These are phyloP conservation scores for Sordaria brevicollis DNA, from an alignment of 495 filamentous ascomycete species.

Conservation along the genomic window DNA sequence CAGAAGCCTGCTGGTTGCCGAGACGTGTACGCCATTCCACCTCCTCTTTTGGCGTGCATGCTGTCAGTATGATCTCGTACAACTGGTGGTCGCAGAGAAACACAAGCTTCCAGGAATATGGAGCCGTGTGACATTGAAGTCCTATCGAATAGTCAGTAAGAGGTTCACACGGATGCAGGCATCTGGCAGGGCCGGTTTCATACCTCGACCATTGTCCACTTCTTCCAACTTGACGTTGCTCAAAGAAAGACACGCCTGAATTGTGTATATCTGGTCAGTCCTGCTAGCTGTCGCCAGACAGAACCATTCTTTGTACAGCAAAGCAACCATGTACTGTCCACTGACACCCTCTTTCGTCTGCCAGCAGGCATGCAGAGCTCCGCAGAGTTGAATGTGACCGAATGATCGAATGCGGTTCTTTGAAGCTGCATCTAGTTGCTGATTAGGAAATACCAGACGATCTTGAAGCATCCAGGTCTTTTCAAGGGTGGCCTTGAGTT, in stretches of 20 bases:
- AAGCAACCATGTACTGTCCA: slow-evolving; percentile 77
- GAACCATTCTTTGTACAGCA: slow-evolving; percentile 75
- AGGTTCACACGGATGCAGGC: background rate
- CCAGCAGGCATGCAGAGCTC: slow-evolving; percentile 78
- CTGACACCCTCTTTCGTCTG: slow-evolving; percentile 52
- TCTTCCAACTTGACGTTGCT: slow-evolving; percentile 63
- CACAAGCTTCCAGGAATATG: slow-evolving; percentile 87
- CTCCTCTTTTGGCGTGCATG: slow-evolving; percentile 76
- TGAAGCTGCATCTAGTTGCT: slow-evolving; percentile 37
- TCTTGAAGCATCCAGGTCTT: slow-evolving; percentile 73
- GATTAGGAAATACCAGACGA: slow-evolving; percentile 59
- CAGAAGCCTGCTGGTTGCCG: slow-evolving; percentile 26
- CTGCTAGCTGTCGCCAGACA: slow-evolving; percentile 61
- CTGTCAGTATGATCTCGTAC: slow-evolving; percentile 80
- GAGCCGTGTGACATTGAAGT: slow-evolving; percentile 72
- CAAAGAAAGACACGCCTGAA: slow-evolving; percentile 66
- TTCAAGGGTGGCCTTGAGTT: slow-evolving; percentile 49
- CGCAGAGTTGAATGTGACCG: slow-evolving; percentile 76
- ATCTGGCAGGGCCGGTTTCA: slow-evolving; percentile 2
- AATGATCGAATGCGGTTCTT: slow-evolving; percentile 58
- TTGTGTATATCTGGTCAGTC: slow-evolving; percentile 51
- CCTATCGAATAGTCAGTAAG: slow-evolving; percentile 39
- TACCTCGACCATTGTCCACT: slow-evolving; percentile 76
- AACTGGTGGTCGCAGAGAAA: slow-evolving; percentile 69
- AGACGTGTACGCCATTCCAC: slow-evolving; percentile 59